These are phyloP conservation scores for Sporothrix euskadiensis DNA, from an alignment of 2,329 filamentous ascomycete species.

Conservation along the genomic window DNA sequence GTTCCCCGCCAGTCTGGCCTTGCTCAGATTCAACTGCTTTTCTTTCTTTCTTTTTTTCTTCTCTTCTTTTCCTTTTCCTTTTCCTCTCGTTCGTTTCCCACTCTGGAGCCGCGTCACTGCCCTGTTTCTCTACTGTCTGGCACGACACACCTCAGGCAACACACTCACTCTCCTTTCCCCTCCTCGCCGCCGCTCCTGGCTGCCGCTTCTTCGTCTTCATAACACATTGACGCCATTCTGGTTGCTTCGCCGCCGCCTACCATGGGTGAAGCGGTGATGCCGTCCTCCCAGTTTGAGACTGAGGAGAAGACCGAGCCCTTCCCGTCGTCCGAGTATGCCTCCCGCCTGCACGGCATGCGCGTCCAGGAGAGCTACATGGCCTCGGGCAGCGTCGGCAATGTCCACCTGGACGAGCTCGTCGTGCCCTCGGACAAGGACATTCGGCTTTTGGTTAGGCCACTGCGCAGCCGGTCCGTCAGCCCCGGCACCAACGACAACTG, in stretches of 20 bases:
- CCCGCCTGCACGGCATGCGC: slow-evolving; percentile 50
- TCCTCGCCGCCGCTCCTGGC: slow-evolving; percentile 15
- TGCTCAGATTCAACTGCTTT: neutral
- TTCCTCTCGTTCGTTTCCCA: neutral
- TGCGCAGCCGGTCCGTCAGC: slow-evolving; percentile 56
- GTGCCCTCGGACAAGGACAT: slow-evolving; percentile 52
- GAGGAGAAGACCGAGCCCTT: slow-evolving; percentile 61
- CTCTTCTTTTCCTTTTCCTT: neutral
- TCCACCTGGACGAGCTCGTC: slow-evolving; percentile 56
- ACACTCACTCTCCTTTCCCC: neutral
- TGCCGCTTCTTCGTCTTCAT: neutral
- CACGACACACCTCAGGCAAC: neutral
- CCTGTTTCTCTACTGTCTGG: neutral
- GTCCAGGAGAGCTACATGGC: slow-evolving; percentile 46
- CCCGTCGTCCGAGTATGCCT: slow-evolving; percentile 57
- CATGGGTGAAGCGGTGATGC: slow-evolving; percentile 22
- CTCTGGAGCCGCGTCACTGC: neutral
- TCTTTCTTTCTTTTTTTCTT: neutral
- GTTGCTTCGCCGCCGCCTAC: neutral
- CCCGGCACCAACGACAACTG: slow-evolving; percentile 56
- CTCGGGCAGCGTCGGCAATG: slow-evolving; percentile 45
- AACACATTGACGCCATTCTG: neutral
- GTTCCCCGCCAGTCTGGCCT: neutral
- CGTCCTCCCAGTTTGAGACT: slow-evolving; percentile 38
- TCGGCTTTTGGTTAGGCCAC: slow-evolving; percentile 58